These are phyloP conservation scores for Monilinia aucupariae DNA, from an alignment of 2,329 filamentous ascomycete genomes.

Conservation along the genomic window DNA sequence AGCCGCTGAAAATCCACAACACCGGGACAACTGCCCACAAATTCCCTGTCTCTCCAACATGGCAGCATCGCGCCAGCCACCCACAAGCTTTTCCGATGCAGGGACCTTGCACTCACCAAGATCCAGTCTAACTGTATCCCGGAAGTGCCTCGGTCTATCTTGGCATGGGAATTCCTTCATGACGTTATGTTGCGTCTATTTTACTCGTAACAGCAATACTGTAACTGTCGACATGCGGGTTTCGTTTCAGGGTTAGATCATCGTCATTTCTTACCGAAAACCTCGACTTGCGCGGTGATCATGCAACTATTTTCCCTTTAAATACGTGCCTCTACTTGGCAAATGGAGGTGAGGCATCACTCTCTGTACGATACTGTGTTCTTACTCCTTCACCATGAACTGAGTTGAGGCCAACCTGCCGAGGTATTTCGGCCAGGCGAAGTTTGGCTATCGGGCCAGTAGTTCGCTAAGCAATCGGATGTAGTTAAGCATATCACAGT, in stretches of 20 bases:
- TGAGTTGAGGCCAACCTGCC: background rate
- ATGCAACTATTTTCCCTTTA: background rate
- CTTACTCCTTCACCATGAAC: background rate
- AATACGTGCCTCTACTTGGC: background rate
- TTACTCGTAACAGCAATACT: background rate
- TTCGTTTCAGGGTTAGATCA: background rate
- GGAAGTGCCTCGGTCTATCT: slow-evolving; percentile 16
- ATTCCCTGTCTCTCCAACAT: background rate
- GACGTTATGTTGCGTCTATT: slow-evolving; percentile 13
- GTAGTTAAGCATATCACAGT: background rate
- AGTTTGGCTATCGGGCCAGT: background rate
- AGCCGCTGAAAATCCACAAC: slow-evolving; percentile 8
- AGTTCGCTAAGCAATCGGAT: background rate
- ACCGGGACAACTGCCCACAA: background rate
- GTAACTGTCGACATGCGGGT: slow-evolving; percentile 1
- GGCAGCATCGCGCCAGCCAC: slow-evolving; percentile 9
- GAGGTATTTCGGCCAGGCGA: background rate
- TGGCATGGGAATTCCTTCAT: background rate
- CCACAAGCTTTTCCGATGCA: slow-evolving; percentile 16
- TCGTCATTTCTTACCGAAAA: background rate
- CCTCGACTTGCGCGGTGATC: background rate
- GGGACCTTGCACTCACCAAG: slow-evolving; percentile 4
- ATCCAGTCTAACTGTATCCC: slow-evolving; percentile 9
- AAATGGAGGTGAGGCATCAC: background rate
- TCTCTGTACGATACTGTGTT: no score